Conservation (phyloP, 1,284 basidiomycete genomes). For the Pterulicium gracile region DNA sequence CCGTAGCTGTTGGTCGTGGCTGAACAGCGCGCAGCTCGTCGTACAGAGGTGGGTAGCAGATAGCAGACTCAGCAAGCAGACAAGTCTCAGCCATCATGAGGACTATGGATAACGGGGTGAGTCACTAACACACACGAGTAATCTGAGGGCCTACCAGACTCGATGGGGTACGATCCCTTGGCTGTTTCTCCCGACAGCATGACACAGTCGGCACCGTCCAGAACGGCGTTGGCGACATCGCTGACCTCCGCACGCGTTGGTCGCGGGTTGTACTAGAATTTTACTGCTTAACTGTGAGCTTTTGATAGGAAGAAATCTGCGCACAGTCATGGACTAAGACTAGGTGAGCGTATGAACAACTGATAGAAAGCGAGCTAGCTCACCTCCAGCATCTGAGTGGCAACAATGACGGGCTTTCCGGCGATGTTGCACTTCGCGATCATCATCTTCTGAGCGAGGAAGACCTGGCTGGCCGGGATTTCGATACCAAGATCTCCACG, state of each 20-base stretch:
- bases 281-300: neutral
- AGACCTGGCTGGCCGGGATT: conserved; percentile 95
- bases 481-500: conserved; percentile 97
- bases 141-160: conserved; percentile 74
- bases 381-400: conserved; percentile 99
- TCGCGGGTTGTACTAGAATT: conserved; percentile 89
- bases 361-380: conserved; percentile 15
- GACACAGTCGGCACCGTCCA: conserved; percentile 96
- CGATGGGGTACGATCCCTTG: conserved; percentile 89
- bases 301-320: conserved; percentile 12
- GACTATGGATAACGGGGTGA: conserved; percentile 42
- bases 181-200: conserved; percentile 98
- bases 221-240: conserved; percentile 95
- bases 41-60: conserved; percentile 88
- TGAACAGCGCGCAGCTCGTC: conserved; percentile 79
- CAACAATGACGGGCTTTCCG: conserved; percentile 97
- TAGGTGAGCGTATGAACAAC: conserved; percentile 9
- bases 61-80: conserved; percentile 85
- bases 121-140: no score
- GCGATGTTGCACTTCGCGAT: conserved; percentile 96
- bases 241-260: conserved; percentile 96
- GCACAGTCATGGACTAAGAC: conserved; percentile 84
- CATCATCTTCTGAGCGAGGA: conserved; percentile 99
- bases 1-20: conserved; percentile 81
- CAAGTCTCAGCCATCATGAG: conserved; percentile 99